Evolutionary conservation across 768 basidiomycete genomes (phyloP).

Genomic region (Auricularia auricula-judae): DNA sequence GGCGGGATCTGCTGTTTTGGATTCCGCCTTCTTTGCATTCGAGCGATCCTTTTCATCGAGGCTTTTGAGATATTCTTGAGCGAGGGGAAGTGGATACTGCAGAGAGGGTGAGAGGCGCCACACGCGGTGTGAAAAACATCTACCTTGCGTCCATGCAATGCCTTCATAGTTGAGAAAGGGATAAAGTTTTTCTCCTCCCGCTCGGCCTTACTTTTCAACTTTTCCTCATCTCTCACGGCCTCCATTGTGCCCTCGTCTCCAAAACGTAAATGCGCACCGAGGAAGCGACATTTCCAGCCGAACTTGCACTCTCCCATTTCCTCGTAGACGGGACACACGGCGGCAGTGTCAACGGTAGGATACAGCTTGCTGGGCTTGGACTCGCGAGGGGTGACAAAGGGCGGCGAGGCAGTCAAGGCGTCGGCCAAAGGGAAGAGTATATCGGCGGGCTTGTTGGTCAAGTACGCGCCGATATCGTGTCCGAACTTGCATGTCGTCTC

Average conservation of each 20-base stretch:
- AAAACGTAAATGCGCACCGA: slow-evolving; percentile 59
- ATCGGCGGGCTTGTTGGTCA: slow-evolving; percentile 65
- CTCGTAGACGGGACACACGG: slow-evolving; percentile 55
- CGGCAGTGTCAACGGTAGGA: slow-evolving; percentile 34
- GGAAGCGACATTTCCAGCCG: slow-evolving; percentile 87
- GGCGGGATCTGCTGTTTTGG: slow-evolving; percentile 21
- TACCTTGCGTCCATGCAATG: slow-evolving; percentile 61
- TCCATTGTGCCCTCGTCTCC: slow-evolving; percentile 31
- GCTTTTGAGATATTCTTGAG: slow-evolving; percentile 45
- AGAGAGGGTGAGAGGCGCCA: slow-evolving; percentile 1
- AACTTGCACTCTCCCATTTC: slow-evolving; percentile 67
- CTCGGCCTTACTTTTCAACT: slow-evolving; percentile 37
- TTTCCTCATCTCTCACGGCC: slow-evolving; percentile 46
- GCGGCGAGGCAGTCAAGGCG: slow-evolving; percentile 33
- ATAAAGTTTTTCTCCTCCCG: slow-evolving; percentile 63
- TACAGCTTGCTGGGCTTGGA: slow-evolving; percentile 15
- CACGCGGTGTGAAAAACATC: neutral
- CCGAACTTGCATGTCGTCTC: slow-evolving; percentile 68
- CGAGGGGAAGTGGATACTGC: slow-evolving; percentile 56
- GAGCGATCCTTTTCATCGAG: slow-evolving; percentile 24
- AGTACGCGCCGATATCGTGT: slow-evolving; percentile 69
- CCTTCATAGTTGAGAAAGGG: slow-evolving; percentile 43
- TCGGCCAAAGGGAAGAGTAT: slow-evolving; percentile 43
- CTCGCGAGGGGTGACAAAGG: slow-evolving; percentile 33
- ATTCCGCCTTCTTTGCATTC: slow-evolving; percentile 11